Base-by-base conservation (phyloP, 2,329 filamentous ascomycete genomes). In the Ascochyta pisi region DNA sequence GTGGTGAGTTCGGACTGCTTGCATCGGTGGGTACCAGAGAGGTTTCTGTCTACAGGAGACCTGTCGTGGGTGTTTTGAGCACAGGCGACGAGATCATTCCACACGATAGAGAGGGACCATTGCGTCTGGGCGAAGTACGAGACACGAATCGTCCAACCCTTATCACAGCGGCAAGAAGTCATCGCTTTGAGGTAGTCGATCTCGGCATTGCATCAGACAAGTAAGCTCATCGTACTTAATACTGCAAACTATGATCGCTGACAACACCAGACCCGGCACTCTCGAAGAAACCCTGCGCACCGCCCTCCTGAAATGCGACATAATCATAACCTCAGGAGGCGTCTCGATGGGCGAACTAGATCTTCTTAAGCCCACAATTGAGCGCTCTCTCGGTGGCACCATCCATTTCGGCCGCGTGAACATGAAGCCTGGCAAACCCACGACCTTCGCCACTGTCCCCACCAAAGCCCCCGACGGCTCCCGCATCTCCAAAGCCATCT, bases 351-450 rank as follows among this genome's bases (percentile, higher is more conserved):
- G 95, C 53, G 95, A 99, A 77, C 86, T 97, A 2, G 95, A 99
- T 75, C 87, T 99, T 7, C 85, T 99, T 19, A 99, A 99, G 74
- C 94, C 95, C 0, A 98, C 94, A 0, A 91, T 99, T 67, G 95
- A 98, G 79, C 89, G 94, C 38, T 83, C 87, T 1, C 84, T 99
- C 1, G 92, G 92, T 53, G 95, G 95, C 7, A 95, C 89, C 0
- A 96, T 99, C 63, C 95, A 97, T 76, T 99, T 99, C 67, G 95
- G 95, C 23, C 89, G 95, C 3, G 95, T 99, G 3, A 86, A 89
- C 50, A 98, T 99, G 95, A 99, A 99, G 79, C 95, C 95, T 0
- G 95, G 95, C 4, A 99, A 98, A 77, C 95, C 95, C 2, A 97
- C 93, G 0, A 99, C 95, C 0, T 99, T 99, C 74, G 95, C 95